Evolutionary conservation across 2,329 filamentous ascomycete genomes (phyloP).

Genomic region (Hypoxylon sp.): DNA sequence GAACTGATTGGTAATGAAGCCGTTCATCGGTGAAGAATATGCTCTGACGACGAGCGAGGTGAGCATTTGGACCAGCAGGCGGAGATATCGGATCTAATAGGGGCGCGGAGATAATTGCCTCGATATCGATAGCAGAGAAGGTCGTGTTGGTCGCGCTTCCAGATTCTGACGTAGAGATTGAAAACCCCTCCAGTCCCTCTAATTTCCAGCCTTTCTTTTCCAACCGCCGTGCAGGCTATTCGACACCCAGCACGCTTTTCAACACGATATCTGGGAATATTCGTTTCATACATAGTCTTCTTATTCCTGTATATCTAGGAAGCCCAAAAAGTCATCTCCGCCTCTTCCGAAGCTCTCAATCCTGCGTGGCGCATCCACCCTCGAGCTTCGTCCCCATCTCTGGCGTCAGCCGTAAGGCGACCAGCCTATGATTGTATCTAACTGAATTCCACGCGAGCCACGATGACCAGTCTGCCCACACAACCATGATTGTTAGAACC

Average conservation of each 20-base stretch:
- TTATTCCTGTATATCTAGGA: background rate
- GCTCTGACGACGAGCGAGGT: background rate
- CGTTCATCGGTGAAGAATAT: background rate
- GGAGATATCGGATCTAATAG: conserved; percentile 13
- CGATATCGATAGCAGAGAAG: too few relatives aligned
- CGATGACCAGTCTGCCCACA: conserved; percentile 28
- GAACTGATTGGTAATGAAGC: too few relatives aligned
- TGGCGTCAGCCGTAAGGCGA: background rate
- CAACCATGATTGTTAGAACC: conserved; percentile 41
- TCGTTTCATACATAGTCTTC: background rate
- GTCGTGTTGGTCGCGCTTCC: conserved; percentile 20
- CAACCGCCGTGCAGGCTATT: background rate
- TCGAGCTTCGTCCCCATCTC: background rate
- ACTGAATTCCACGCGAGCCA: conserved; percentile 13
- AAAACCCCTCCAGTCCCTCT: conserved; percentile 23
- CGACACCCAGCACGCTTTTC: background rate
- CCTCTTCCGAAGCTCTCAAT: conserved; percentile 6
- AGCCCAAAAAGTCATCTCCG: conserved; percentile 2
- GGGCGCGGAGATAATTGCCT: too few relatives aligned
- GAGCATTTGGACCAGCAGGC: background rate
- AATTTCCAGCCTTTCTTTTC: background rate
- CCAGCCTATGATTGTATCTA: background rate
- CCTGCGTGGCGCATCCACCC: background rate
- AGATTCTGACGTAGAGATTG: conserved; percentile 25
- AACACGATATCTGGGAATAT: background rate